phyloP scores from a whole-genome alignment of 2,329 filamentous ascomycete species.

The Botrytis deweyae region DNA sequence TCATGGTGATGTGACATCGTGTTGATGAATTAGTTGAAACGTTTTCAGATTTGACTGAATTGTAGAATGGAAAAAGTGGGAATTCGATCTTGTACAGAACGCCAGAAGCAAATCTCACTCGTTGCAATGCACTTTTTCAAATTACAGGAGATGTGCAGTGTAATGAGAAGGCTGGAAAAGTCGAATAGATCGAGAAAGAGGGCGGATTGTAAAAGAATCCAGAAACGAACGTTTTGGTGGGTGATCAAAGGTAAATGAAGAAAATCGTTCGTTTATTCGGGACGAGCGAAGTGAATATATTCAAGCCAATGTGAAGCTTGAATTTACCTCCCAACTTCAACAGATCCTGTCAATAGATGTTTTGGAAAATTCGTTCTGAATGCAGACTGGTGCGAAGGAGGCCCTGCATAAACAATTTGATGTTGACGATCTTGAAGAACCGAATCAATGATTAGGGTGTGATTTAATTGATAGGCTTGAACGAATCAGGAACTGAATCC shows the following conservation, averaged over 20 bases:
- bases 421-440: constrained; percentile 4
- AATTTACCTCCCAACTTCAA: constrained; percentile 2
- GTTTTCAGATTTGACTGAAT: constrained; percentile 26
- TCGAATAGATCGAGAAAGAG: not conserved
- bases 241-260: not conserved
- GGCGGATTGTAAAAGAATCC: not conserved
- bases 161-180: not conserved
- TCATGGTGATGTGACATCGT: constrained; percentile 34
- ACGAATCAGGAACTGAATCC: constrained; percentile 3
- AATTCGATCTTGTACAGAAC: constrained; percentile 23
- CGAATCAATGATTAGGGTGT: not conserved
- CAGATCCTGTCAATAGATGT: not conserved
- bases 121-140: constrained; percentile 14
- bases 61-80: not conserved
- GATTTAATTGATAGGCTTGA: not conserved
- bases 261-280: not conserved
- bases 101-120: constrained; percentile 17
- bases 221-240: not conserved
- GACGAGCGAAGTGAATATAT: not conserved
- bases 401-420: constrained; percentile 8
- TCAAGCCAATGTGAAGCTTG: not conserved
- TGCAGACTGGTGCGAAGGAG: constrained; percentile 2
- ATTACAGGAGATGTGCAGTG: constrained; percentile 26
- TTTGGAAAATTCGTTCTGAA: not conserved
- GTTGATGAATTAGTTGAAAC: constrained; percentile 23